Evolutionary conservation across 441 rosid genomes (phyloP).

Genomic region (Isatis lusitanica): DNA sequence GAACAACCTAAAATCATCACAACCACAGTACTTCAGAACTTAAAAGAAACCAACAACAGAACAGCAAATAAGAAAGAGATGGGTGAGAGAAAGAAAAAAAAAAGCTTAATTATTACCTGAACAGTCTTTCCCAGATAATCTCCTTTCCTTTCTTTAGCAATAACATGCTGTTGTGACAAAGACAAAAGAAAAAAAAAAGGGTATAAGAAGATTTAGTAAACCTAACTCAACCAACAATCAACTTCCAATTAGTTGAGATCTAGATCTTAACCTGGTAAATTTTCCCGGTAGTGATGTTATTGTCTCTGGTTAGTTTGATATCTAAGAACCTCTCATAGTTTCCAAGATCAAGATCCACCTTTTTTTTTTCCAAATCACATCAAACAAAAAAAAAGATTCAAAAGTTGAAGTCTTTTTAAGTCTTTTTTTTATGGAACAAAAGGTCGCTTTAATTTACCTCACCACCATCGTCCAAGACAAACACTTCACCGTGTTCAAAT

Average conservation of each 20-base stretch:
- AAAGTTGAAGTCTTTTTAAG: not conserved
- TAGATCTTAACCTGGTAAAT: slow-evolving; percentile 65
- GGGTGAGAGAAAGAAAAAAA: not conserved
- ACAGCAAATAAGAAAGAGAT: slow-evolving; percentile 8
- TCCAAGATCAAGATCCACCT: slow-evolving; percentile 99
- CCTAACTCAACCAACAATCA: slow-evolving; percentile 21
- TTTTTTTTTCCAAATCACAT: slow-evolving; percentile 28
- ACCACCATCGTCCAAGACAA: slow-evolving; percentile 98
- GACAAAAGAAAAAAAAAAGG: not conserved
- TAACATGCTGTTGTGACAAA: slow-evolving; percentile 61
- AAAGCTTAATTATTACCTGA: slow-evolving; percentile 51
- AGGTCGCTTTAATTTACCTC: slow-evolving; percentile 55
- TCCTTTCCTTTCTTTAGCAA: slow-evolving; percentile 91
- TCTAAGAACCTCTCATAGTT: slow-evolving; percentile 92
- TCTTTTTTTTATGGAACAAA: not conserved
- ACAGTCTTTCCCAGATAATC: slow-evolving; percentile 95
- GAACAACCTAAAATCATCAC: slow-evolving; percentile 64
- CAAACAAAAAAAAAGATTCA: not conserved
- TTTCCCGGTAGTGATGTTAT: slow-evolving; percentile 92
- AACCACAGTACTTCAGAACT: not conserved
- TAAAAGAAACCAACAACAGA: not conserved
- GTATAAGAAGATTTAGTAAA: not conserved
- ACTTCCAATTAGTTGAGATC: slow-evolving; percentile 29
- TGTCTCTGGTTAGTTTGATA: slow-evolving; percentile 76
- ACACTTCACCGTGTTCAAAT: slow-evolving; percentile 95